Evolutionary conservation across 306 rosid species (phyloP).

Genomic region (Luffa aegyptiaca): DNA sequence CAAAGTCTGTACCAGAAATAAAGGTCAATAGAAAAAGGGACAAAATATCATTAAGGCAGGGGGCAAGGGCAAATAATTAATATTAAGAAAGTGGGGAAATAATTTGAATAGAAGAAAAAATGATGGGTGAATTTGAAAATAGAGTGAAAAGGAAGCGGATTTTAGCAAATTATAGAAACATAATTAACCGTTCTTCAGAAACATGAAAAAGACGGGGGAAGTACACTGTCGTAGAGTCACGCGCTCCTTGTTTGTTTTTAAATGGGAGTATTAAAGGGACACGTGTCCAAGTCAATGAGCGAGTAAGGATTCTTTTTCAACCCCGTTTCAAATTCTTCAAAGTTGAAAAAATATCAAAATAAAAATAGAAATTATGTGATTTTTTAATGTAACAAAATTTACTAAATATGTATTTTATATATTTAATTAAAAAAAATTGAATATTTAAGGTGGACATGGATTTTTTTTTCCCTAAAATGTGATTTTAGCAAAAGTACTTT

Average conservation of each 20-base stretch:
- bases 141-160: background rate
- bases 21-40: background rate
- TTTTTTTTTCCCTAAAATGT: too few species aligned
- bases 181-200: background rate
- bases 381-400: background rate
- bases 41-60: background rate
- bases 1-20: background rate
- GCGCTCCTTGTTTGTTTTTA: constrained; percentile 2
- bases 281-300: background rate
- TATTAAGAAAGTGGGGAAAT: background rate
- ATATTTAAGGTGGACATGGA: too few species aligned
- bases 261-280: background rate
- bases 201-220: background rate
- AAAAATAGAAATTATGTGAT: background rate
- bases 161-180: background rate
- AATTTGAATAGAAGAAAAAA: background rate
- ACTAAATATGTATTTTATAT: too few species aligned
- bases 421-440: too few species aligned
- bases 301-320: background rate
- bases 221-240: constrained; percentile 1
- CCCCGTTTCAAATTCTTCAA: background rate
- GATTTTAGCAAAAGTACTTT: too few species aligned
- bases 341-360: background rate
- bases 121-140: background rate
- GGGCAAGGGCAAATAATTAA: background rate